Conservation (phyloP, 352 stramenopile genomes). For the Pythium folliculosum region DNA sequence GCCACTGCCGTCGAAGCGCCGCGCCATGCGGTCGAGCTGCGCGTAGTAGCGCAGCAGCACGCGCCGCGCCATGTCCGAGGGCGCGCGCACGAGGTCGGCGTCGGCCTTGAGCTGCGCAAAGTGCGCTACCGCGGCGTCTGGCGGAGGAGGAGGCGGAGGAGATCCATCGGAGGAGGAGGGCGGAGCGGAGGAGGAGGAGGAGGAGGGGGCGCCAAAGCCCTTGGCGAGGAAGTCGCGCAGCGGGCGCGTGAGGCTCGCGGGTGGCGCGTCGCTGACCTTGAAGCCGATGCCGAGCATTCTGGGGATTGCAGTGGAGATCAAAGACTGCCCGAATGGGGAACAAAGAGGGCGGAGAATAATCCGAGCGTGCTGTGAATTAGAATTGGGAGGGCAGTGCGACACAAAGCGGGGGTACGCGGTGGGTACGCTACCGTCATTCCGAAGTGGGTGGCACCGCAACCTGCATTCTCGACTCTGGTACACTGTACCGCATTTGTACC, state of each 20-base stretch:
- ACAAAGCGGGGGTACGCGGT: neutral
- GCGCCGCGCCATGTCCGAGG: slow-evolving; percentile 63
- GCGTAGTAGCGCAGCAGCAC: slow-evolving; percentile 79
- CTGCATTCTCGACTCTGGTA: neutral
- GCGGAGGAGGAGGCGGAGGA: slow-evolving; percentile 8
- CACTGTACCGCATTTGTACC: slow-evolving; percentile 15
- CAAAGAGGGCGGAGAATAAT: neutral
- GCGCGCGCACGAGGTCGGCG: slow-evolving; percentile 70
- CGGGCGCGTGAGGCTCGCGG: slow-evolving; percentile 41
- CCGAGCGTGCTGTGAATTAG: neutral
- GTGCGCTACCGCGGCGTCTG: slow-evolving; percentile 44
- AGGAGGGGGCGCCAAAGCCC: slow-evolving; percentile 50
- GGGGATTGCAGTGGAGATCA: neutral
- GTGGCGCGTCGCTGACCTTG: slow-evolving; percentile 67
- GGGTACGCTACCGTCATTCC: slow-evolving; percentile 20
- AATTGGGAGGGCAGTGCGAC: neutral
- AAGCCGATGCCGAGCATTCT: slow-evolving; percentile 75
- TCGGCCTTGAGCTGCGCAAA: slow-evolving; percentile 63
- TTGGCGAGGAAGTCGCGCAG: slow-evolving; percentile 59
- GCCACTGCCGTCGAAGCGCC: slow-evolving; percentile 51
- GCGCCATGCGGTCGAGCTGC: slow-evolving; percentile 65
- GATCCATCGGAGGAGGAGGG: too few species aligned
- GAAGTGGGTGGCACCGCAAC: neutral
- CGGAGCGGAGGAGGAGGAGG: neutral
- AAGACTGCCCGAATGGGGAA: too few species aligned